Conservation (phyloP, 805 yeast genomes). For the Yamadazyma takamatsuzukensis region DNA sequence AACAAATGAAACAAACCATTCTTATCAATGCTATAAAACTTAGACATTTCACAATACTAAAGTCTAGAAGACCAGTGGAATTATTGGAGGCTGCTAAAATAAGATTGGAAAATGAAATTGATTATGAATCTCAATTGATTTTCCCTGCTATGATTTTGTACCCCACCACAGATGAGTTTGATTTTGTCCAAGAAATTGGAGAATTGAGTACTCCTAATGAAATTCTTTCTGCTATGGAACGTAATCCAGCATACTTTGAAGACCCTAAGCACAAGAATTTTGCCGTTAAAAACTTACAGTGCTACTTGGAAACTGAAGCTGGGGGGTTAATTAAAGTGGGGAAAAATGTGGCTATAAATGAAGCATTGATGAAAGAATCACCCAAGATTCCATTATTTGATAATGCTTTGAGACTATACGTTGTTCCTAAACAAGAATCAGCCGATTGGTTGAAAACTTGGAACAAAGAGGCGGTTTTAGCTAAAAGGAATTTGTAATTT, state of each 20-base stretch:
- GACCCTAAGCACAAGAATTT: constrained; percentile 62
- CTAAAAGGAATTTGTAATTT: constrained; percentile 27
- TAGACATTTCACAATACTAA: constrained; percentile 52
- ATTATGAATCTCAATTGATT: constrained; percentile 73
- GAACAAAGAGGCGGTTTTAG: constrained; percentile 59
- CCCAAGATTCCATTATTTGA: constrained; percentile 80
- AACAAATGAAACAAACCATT: constrained; percentile 37
- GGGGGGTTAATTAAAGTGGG: constrained; percentile 90
- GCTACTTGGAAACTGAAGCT: constrained; percentile 73
- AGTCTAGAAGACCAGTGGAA: constrained; percentile 53
- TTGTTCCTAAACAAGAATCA: constrained; percentile 72
- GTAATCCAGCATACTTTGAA: constrained; percentile 69
- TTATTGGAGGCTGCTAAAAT: constrained; percentile 49
- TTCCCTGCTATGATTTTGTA: constrained; percentile 78
- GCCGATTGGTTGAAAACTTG: constrained; percentile 63
- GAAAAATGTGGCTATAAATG: constrained; percentile 63
- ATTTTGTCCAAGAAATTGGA: constrained; percentile 69
- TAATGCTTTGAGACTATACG: constrained; percentile 62
- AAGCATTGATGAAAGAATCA: constrained; percentile 55
- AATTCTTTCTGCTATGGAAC: constrained; percentile 51
- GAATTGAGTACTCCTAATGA: constrained; percentile 69
- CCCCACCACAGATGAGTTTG: constrained; percentile 82
- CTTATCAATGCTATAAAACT: constrained; percentile 58
- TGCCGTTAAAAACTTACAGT: constrained; percentile 55
- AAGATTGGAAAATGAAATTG: constrained; percentile 59